Base-by-base conservation (phyloP, 1,284 basidiomycete genomes). In the Grifola frondosa region DNA sequence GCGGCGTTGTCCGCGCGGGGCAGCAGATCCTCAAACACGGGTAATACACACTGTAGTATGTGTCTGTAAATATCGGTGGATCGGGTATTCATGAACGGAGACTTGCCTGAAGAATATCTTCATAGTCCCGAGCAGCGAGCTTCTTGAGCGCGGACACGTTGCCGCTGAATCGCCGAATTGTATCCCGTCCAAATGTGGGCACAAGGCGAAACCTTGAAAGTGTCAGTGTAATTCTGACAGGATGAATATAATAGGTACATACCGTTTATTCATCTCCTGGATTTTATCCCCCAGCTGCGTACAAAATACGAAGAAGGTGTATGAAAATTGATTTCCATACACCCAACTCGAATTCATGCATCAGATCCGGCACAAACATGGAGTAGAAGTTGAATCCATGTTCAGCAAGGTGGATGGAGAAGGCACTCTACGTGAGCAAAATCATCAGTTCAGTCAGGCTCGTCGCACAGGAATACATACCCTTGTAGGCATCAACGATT, bases 121-220 rank as follows among this genome's bases (percentile, higher is more conserved):
- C 64, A 38, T 57, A 71, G 39, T 71, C 63, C 3, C 59, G 50
- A 0, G 61, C 66, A 10, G 66, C 63, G 1, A 66, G 47, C 39
- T 60, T 56, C 32, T 52, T 56, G 44, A 58, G 55, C 6, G 40
- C 42, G 3, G 56, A 45, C 1, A 49, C 54, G 41, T 58, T 51
- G 11, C 41, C 24, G 11, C 37, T 41, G 24, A 61, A 61, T 5
- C 33, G 21, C 3, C 58, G 46, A 4, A 61, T 62, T 1, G 43
- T 50, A 10, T 45, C 45, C 1, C 41, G 33, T 3, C 66, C 60
- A 40, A 61, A 62, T 6, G 49, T 58, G 6, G 64, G 62, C 7
- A 62, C 39, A 4, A 44, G 12, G 1, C 57, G 48, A 43, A 58
- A 64, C 8, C 60, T 62, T 13, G 30, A 20, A 19, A n/a, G n/a